phyloP scores from a whole-genome alignment of 345 rosid genomes.

The Carallia pectinifolia region DNA sequence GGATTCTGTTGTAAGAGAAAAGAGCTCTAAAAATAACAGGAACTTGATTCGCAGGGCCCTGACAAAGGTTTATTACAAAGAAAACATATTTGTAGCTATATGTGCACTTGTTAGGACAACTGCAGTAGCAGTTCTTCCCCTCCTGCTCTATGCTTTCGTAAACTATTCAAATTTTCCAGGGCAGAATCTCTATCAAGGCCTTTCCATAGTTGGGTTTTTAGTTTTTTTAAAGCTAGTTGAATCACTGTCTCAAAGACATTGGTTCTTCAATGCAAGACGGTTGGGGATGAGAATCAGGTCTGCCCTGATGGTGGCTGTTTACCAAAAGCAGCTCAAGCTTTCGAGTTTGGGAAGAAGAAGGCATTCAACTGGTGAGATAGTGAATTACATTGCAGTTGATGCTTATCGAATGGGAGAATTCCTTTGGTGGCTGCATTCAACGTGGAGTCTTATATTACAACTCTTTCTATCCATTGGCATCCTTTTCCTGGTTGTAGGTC shows the following conservation, averaged over 20 bases:
- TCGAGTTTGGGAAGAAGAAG: conserved; percentile 43
- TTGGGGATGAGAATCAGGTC: conserved; percentile 49
- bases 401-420: conserved; percentile 51
- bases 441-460: conserved; percentile 54
- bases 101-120: conserved; percentile 27
- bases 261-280: conserved; percentile 38
- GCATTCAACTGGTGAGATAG: conserved; percentile 64
- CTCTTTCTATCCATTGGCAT: conserved; percentile 49
- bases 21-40: not conserved
- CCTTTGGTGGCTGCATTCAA: conserved; percentile 51
- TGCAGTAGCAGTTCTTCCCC: conserved; percentile 26
- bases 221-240: conserved; percentile 55
- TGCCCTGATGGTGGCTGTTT: conserved; percentile 39
- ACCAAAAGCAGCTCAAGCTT: conserved; percentile 55
- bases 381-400: conserved; percentile 62
- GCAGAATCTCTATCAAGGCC: conserved; percentile 43
- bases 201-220: conserved; percentile 39
- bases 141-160: conserved; percentile 42
- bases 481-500: conserved; percentile 52
- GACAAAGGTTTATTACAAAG: conserved; percentile 16
- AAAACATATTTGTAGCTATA: conserved; percentile 18
- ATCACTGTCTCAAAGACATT: conserved; percentile 49
- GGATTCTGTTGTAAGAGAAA: not conserved
- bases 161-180: conserved; percentile 39
- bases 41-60: conserved; percentile 17